A percentile compares a stretch with the other conserved stretches of the same genome.
phyloP scores from a whole-genome alignment of 78 protist genomes.

The Mastigamoeba balamuthi region DNA sequence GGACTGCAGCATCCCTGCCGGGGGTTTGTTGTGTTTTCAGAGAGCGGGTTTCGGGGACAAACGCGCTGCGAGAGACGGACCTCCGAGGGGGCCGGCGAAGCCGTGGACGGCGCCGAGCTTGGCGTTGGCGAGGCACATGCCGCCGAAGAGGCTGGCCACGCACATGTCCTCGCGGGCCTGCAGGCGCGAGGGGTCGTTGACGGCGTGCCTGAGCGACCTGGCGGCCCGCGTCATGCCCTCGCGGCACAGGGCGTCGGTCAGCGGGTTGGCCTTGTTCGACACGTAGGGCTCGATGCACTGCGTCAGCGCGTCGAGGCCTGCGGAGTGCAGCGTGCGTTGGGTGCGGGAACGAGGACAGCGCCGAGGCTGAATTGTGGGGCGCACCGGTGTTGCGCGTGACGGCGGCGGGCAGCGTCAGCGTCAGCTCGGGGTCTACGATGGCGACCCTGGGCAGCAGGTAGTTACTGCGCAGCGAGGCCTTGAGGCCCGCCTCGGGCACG shows the following conservation, averaged over 20 bases:
- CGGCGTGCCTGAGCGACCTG: constrained; percentile 2
- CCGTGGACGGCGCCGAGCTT: constrained; percentile 45
- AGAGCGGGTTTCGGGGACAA: background rate
- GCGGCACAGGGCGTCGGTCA: constrained; percentile 13
- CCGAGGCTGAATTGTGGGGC: background rate
- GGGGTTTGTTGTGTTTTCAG: no score
- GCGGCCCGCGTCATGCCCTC: background rate
- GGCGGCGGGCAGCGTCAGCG: background rate
- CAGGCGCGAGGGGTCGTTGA: background rate
- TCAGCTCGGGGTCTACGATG: constrained; percentile 21
- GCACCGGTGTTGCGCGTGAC: constrained; percentile 12
- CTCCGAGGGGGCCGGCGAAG: constrained; percentile 27
- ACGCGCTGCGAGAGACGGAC: background rate
- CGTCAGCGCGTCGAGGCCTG: constrained; percentile 26
- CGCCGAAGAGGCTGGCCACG: constrained; percentile 10
- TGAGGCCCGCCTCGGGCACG: background rate
- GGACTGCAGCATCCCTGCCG: background rate
- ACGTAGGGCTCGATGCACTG: constrained; percentile 23
- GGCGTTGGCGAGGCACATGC: constrained; percentile 37
- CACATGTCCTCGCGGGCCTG: constrained; percentile 29
- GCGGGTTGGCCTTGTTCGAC: background rate
- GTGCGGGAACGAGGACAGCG: background rate
- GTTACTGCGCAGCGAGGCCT: background rate
- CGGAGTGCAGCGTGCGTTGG: background rate
- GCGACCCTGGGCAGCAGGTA: constrained; percentile 21